Evolutionary conservation across 2,329 filamentous ascomycete genomes (phyloP).

Genomic region (Sclerotinia sclerotiorum): DNA sequence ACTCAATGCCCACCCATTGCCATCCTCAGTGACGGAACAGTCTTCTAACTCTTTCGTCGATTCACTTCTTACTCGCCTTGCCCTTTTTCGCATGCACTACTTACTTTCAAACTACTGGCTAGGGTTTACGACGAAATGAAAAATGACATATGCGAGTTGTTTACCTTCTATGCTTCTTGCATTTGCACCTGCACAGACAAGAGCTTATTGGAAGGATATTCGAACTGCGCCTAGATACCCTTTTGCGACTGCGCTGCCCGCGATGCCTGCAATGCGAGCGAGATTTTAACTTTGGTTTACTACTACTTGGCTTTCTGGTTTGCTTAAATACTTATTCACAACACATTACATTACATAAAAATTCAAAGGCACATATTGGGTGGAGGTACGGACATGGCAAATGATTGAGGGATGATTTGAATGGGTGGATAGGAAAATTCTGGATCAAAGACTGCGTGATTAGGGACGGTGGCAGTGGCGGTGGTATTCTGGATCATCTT

Average conservation of each 20-base stretch:
- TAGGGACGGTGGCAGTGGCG: background rate
- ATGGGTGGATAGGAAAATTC: constrained; percentile 17
- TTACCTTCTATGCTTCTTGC: constrained; percentile 9
- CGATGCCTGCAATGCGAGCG: constrained; percentile 12
- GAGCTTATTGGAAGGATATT: background rate
- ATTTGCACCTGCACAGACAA: constrained; percentile 1
- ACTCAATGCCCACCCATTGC: constrained; percentile 85
- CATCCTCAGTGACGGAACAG: constrained; percentile 93
- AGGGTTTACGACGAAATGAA: constrained; percentile 21
- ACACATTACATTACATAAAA: constrained; percentile 8
- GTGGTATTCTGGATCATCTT: constrained; percentile 8
- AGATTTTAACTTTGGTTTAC: constrained; percentile 11
- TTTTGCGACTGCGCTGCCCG: constrained; percentile 13
- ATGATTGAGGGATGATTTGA: constrained; percentile 10
- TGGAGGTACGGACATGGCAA: background rate
- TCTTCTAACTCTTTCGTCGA: constrained; percentile 63
- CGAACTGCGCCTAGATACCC: constrained; percentile 14
- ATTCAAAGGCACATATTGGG: constrained; percentile 10
- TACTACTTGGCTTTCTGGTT: constrained; percentile 4
- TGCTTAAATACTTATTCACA: background rate
- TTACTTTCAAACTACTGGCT: constrained; percentile 12
- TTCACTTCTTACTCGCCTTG: constrained; percentile 11
- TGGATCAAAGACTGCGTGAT: background rate
- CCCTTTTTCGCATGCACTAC: constrained; percentile 12
- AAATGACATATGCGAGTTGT: constrained; percentile 14